Conservation (phyloP, 768 basidiomycete genomes). For the Lentinula aciculospora region DNA sequence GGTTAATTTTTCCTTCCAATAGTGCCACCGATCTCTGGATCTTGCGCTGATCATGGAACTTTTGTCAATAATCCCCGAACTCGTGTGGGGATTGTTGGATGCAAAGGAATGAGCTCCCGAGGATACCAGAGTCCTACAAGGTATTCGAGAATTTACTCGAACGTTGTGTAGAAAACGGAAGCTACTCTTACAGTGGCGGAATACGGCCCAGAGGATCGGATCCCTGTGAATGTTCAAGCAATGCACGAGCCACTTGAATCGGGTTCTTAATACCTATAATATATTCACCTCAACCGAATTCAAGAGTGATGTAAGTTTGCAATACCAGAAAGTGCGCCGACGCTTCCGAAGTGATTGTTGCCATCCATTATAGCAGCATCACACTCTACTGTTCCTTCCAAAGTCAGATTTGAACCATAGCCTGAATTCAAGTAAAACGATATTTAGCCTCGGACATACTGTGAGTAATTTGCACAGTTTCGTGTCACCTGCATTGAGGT, state of each 20-base stretch:
- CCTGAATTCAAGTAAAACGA: constrained; percentile 33
- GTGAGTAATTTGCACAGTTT: no score
- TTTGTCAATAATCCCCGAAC: constrained; percentile 29
- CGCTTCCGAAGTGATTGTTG: constrained; percentile 50
- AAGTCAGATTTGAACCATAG: constrained; percentile 72
- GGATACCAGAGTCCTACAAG: constrained; percentile 50
- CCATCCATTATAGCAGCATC: constrained; percentile 72
- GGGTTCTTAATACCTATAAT: constrained; percentile 63
- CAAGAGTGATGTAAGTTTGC: not conserved
- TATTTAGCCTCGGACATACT: not conserved
- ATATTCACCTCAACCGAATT: not conserved
- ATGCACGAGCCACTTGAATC: constrained; percentile 48
- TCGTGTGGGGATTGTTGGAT: constrained; percentile 9
- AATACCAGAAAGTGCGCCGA: constrained; percentile 67
- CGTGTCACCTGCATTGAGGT: constrained; percentile 62
- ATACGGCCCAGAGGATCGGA: constrained; percentile 56
- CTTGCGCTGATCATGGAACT: constrained; percentile 44
- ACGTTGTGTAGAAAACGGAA: constrained; percentile 7
- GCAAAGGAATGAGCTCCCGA: constrained; percentile 60
- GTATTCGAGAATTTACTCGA: not conserved
- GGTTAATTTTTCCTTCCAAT: constrained; percentile 50
- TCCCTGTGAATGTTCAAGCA: constrained; percentile 48
- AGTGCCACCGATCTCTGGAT: constrained; percentile 49
- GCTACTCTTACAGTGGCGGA: constrained; percentile 53
- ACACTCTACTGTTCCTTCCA: constrained; percentile 74